phyloP scores from a whole-genome alignment of 192 early-diverging fungal genomes.

The Backusella macrospora region DNA sequence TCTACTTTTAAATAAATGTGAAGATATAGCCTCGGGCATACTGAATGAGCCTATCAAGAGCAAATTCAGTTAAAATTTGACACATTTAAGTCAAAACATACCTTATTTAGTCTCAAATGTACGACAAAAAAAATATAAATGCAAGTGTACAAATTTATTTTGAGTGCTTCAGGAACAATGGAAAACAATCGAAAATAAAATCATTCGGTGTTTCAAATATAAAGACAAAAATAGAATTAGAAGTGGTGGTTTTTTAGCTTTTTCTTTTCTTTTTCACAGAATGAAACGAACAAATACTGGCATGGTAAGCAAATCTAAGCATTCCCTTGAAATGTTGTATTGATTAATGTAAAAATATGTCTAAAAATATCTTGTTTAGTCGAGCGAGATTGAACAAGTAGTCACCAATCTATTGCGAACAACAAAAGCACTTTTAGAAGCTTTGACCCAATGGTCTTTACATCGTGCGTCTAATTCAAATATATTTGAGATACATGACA shows the following conservation, averaged over 20 bases:
- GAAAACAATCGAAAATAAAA: neutral
- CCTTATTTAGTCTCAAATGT: neutral
- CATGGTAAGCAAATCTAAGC: neutral
- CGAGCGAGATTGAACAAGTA: slow-evolving; percentile 40
- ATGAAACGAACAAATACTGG: slow-evolving; percentile 20
- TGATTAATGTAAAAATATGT: neutral
- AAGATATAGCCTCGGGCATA: too few relatives aligned
- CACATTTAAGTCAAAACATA: too few relatives aligned
- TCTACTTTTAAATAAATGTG: too few relatives aligned
- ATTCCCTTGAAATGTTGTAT: neutral
- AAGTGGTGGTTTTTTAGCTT: slow-evolving; percentile 1
- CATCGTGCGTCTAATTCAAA: slow-evolving; percentile 6
- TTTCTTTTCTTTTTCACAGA: slow-evolving; percentile 11
- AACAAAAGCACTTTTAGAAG: slow-evolving; percentile 35
- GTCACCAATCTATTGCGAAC: slow-evolving; percentile 37
- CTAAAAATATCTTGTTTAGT: slow-evolving; percentile 5
- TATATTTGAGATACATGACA: slow-evolving; percentile 39
- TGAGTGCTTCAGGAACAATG: neutral
- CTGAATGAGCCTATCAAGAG: too few relatives aligned
- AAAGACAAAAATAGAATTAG: neutral
- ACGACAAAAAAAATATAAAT: neutral
- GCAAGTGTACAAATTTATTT: neutral
- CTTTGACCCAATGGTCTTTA: slow-evolving; percentile 38
- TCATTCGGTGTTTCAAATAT: neutral
- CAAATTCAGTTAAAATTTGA: too few relatives aligned